Conservation (phyloP, 805 yeast species). For the Yarrowia sp. region DNA sequence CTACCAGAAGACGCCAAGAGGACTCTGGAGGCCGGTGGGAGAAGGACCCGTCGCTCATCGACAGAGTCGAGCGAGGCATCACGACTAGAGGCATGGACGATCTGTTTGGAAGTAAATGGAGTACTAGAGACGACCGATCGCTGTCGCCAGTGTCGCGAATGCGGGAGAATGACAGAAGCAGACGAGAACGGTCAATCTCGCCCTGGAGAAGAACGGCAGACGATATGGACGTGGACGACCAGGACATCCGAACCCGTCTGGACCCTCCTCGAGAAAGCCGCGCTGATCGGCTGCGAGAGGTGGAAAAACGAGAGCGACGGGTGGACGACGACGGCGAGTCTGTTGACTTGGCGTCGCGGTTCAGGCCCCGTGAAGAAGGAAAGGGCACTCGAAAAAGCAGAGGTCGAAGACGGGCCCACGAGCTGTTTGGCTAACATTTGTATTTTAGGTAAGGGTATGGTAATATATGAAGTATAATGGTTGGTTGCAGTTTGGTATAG, state of each 20-base stretch:
- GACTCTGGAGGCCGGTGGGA: constrained; percentile 18
- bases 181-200: constrained; percentile 39
- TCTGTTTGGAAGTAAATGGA: constrained; percentile 11
- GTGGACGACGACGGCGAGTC: neutral
- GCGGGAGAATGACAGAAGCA: constrained; percentile 19
- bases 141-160: constrained; percentile 33
- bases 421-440: constrained; percentile 35
- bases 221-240: constrained; percentile 7
- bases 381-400: neutral
- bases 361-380: neutral
- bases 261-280: constrained; percentile 9
- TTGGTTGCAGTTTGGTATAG: neutral
- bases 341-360: constrained; percentile 1
- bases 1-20: neutral
- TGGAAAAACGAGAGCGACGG: constrained; percentile 20
- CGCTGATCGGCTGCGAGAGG: neutral
- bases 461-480: constrained; percentile 2
- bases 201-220: constrained; percentile 16
- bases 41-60: constrained; percentile 28
- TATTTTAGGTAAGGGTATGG: constrained; percentile 16
- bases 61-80: constrained; percentile 3
- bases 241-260: constrained; percentile 11
- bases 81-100: neutral
- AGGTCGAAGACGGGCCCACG: constrained; percentile 20
- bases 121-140: constrained; percentile 2